Base-by-base conservation (phyloP, 2,329 filamentous ascomycete species). In the Aspergillus phoenicis region DNA sequence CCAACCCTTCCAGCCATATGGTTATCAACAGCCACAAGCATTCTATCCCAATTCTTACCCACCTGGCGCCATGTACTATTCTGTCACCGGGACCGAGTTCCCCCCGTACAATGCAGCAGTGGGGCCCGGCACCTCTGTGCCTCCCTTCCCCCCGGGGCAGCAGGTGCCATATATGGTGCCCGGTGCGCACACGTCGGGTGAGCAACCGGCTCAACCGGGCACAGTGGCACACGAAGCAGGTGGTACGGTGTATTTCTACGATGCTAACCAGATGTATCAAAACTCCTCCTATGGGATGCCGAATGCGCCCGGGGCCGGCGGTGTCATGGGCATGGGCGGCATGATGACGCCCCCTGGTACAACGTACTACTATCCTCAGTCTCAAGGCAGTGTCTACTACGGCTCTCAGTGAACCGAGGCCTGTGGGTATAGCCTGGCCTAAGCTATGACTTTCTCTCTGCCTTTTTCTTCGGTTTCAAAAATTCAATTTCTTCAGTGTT, bases 221-320 rank as follows among this genome's bases (percentile, higher is more conserved):
- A 85, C 85, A 60, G 84, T 89, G 20, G 91, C 92, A 0, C 93
- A 97, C 75, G 94, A 98, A 79, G 88, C 89, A 65, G 96, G 97
- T 68, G 95, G 95, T 63, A 98, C 96, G 85, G 93, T 97, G 0
- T 98, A 96, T 76, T 99, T 97, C 74, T 93, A 93, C 70, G 91
- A 96, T 71, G 84, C 91, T 7, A 84, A 88, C n/a, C 89, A 93
- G 71, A 80, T 93, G 45, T 79, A 79, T 59, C 69, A 78, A 36
- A 73, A 74, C 51, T 86, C 85, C 65, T 78, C 81, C 30, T 79
- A 82, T 58, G 71, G 81, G 6, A 73, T 81, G 58, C 78, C 83
- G 8, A 80, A 84, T 22, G 80, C 84, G 55, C 79, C 83, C 48
- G 77, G 78, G 47, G 73, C 78, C 59, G 80, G 81, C 22, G 85